Base-by-base conservation (phyloP, 1,139 yeast species). In the Blastobotrys proliferans region DNA sequence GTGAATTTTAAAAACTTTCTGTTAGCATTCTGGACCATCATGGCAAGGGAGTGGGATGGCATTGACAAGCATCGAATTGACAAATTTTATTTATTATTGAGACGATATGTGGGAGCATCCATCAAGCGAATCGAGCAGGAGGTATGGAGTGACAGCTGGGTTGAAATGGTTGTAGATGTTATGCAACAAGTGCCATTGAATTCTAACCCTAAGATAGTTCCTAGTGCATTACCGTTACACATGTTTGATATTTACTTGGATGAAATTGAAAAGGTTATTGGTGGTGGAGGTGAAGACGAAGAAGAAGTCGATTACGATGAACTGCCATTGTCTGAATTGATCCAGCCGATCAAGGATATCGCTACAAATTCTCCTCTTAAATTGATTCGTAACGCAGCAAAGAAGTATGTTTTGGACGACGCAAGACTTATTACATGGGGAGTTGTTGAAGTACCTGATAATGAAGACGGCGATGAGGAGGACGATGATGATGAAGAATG, bases 191-290 rank as follows among this genome's bases (percentile, higher is more conserved):
- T 55, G 18, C 71, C 74, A 1, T 46, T 69, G 29, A 62, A 61
- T 52, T 53, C 57, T 39, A 38, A 47, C 20, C 59, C 61, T 57
- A 22, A 74, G 40, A 72, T 74, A 52, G 71, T 81, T 31, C 83
- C 94, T 36, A 76, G 75, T 52, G 95, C 95, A 20, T 73, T 92
- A 43, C 81, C 95, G 26, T 78, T 84, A 63, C 98, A 92, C 66
- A 66, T 92, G 43, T 74, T 85, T 52, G 98, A 92, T 66, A 78
- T 92, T 14, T 81, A 77, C 59, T 63, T 85, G 35, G 97, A 90
- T 56, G 98, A 92, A 64, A 68, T 92, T 51, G 95, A 83, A 56
- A 73, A 74, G 49, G 76, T 82, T 8, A 61, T 83, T 45, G 76
- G 77, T 48, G 76, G 69, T 56, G 66, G 47, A 2, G 34, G 19